A percentile compares a stretch with the other conserved stretches of the same genome.
phyloP scores from a whole-genome alignment of 1,284 basidiomycete genomes.

The Boletus semigastroideus region DNA sequence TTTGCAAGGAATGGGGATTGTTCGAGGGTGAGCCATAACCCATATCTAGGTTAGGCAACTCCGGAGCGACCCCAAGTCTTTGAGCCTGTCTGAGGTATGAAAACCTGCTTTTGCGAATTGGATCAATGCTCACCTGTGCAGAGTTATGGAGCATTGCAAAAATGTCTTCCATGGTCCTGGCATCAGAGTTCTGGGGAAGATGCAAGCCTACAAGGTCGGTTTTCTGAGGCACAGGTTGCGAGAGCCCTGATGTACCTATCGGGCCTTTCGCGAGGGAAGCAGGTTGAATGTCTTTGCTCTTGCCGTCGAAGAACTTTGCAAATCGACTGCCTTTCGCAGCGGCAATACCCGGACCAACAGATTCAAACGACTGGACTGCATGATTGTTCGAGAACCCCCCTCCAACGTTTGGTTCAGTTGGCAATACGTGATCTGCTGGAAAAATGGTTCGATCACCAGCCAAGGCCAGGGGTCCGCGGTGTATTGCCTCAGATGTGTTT shows the following conservation, averaged over 20 bases:
- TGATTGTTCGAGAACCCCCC: constrained; percentile 20
- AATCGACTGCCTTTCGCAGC: constrained; percentile 72
- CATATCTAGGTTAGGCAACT: constrained; percentile 25
- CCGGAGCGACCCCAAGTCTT: constrained; percentile 23
- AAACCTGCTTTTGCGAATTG: background rate
- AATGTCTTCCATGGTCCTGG: constrained; percentile 69
- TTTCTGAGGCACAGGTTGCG: constrained; percentile 48
- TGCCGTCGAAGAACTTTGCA: constrained; percentile 81
- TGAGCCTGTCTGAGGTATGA: constrained; percentile 27
- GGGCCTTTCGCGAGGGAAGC: constrained; percentile 40
- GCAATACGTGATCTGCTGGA: constrained; percentile 23
- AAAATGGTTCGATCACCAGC: constrained; percentile 25
- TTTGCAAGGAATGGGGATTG: constrained; percentile 34
- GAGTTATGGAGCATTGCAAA: constrained; percentile 48
- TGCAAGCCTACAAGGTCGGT: constrained; percentile 42
- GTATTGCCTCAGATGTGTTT: constrained; percentile 34
- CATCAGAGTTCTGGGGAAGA: constrained; percentile 42
- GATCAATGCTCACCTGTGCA: constrained; percentile 28
- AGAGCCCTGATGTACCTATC: constrained; percentile 39
- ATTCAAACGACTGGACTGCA: constrained; percentile 34
- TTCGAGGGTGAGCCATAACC: constrained; percentile 27
- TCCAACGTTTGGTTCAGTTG: constrained; percentile 18
- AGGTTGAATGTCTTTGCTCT: constrained; percentile 47
- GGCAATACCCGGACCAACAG: constrained; percentile 39
- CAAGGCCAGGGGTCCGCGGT: constrained; percentile 31